Percentiles rank a stretch among this genome's conserved stretches.
These are phyloP conservation scores for Spathaspora sp. DNA, from an alignment of 1,139 yeast species.

Conservation along the genomic window DNA sequence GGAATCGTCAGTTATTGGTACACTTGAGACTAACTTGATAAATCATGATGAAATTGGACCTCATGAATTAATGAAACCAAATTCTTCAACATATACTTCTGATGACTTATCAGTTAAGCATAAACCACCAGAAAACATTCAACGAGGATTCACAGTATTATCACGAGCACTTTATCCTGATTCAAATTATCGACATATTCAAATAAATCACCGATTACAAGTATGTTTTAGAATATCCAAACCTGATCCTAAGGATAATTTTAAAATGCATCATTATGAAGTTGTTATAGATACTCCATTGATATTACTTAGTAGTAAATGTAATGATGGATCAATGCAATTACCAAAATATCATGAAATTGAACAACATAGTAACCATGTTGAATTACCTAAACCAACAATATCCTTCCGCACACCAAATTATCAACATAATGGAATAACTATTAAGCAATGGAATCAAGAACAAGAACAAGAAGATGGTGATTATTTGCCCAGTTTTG, in stretches of 20 bases:
- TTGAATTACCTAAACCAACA: conserved; percentile 5
- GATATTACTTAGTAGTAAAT: conserved; percentile 66
- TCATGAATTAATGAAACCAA: conserved; percentile 13
- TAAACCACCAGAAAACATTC: conserved; percentile 30
- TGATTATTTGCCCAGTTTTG: conserved; percentile 55
- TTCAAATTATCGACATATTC: conserved; percentile 66
- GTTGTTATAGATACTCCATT: conserved; percentile 89
- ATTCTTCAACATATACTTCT: conserved; percentile 14
- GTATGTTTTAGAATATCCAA: conserved; percentile 77
- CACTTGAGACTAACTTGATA: conserved; percentile 41
- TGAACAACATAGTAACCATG: conserved; percentile 9
- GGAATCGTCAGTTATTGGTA: conserved; percentile 41
- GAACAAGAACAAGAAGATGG: conserved; percentile 12
- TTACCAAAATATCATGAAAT: conserved; percentile 62
- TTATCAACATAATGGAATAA: conserved; percentile 36
- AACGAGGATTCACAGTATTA: conserved; percentile 37
- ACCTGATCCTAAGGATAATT: conserved; percentile 53
- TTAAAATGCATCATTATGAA: conserved; percentile 77
- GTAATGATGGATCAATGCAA: conserved; percentile 65
- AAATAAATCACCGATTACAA: conserved; percentile 73
- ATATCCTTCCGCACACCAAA: conserved; percentile 37
- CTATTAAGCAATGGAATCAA: conserved; percentile 32
- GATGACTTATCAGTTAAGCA: conserved; percentile 14
- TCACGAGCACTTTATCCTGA: conserved; percentile 61
- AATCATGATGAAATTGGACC: conserved; percentile 24